Evolutionary conservation across 1,284 basidiomycete species (phyloP).

Genomic region (Serendipita sp.): DNA sequence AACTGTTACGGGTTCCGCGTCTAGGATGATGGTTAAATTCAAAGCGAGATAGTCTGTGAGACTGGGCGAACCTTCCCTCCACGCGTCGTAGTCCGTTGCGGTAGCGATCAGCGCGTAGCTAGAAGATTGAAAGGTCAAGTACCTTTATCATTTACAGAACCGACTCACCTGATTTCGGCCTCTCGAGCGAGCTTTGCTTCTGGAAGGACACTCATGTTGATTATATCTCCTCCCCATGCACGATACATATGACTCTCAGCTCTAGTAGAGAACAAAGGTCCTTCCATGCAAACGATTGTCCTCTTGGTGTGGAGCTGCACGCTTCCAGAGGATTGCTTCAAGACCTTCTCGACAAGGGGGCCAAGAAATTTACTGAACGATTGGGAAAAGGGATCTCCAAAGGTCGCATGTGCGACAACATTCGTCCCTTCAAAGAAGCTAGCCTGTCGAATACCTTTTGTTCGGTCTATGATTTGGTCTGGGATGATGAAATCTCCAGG

Average conservation of each 20-base stretch:
- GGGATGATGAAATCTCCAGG: constrained; percentile 86
- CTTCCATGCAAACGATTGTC: constrained; percentile 94
- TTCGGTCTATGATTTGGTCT: constrained; percentile 90
- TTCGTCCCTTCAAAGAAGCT: constrained; percentile 77
- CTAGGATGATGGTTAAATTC: constrained; percentile 19
- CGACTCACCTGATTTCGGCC: constrained; percentile 72
- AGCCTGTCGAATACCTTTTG: constrained; percentile 76
- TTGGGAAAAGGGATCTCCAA: constrained; percentile 78
- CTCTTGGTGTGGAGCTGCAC: constrained; percentile 65
- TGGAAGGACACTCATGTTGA: constrained; percentile 92
- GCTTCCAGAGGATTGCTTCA: constrained; percentile 38
- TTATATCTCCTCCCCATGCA: constrained; percentile 83
- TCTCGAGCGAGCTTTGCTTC: constrained; percentile 94
- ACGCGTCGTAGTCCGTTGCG: constrained; percentile 82
- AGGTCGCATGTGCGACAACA: constrained; percentile 84
- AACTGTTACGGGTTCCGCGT: constrained; percentile 71
- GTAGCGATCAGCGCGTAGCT: constrained; percentile 87
- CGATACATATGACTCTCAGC: constrained; percentile 95
- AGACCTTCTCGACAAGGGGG: constrained; percentile 45
- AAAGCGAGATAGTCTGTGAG: background rate
- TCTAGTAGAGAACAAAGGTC: constrained; percentile 85
- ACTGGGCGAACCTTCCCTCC: constrained; percentile 33
- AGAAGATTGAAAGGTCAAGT: constrained; percentile 1
- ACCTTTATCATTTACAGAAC: background rate
- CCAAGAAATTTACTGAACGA: constrained; percentile 60